A percentile compares a stretch with the other conserved stretches of the same genome.
These are phyloP conservation scores for Bruguiera parviflora DNA, from an alignment of 345 rosid genomes.

Conservation along the genomic window DNA sequence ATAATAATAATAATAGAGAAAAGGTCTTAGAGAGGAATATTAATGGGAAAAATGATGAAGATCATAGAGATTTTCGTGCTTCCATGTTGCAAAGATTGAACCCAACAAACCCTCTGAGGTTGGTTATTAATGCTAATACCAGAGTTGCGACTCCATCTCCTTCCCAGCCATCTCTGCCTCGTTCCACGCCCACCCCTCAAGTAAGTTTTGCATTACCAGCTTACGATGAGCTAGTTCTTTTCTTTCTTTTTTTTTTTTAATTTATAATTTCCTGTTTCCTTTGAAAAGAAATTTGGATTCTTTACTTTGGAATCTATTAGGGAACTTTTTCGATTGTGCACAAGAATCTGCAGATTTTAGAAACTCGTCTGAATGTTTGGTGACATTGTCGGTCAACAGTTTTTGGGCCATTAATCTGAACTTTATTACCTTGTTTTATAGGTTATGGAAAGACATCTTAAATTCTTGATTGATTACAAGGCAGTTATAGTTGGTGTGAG, in stretches of 20 bases:
- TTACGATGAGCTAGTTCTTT: neutral
- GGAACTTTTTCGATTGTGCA: too few species aligned
- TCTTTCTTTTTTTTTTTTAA: neutral
- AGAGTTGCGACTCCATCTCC: slow-evolving; percentile 58
- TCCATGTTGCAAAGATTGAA: slow-evolving; percentile 68
- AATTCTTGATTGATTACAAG: slow-evolving; percentile 7
- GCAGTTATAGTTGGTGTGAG: neutral
- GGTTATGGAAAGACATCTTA: slow-evolving; percentile 15
- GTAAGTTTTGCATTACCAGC: slow-evolving; percentile 33
- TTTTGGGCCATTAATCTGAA: neutral
- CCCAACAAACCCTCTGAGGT: slow-evolving; percentile 78
- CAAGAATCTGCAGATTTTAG: too few species aligned
- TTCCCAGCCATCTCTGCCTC: slow-evolving; percentile 45
- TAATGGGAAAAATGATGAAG: neutral
- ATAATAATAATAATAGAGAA: slow-evolving; percentile 15
- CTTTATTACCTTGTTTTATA: slow-evolving; percentile 13
- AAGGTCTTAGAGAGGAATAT: neutral
- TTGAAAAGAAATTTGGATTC: neutral
- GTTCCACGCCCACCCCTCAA: slow-evolving; percentile 77
- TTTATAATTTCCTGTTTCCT: neutral
- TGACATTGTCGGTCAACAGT: neutral
- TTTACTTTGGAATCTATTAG: neutral
- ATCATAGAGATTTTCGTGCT: slow-evolving; percentile 26
- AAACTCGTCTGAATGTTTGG: too few species aligned
- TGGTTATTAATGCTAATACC: slow-evolving; percentile 46